Conservation (phyloP, 2,329 filamentous ascomycete species). For the Paecilomyces niveus region DNA sequence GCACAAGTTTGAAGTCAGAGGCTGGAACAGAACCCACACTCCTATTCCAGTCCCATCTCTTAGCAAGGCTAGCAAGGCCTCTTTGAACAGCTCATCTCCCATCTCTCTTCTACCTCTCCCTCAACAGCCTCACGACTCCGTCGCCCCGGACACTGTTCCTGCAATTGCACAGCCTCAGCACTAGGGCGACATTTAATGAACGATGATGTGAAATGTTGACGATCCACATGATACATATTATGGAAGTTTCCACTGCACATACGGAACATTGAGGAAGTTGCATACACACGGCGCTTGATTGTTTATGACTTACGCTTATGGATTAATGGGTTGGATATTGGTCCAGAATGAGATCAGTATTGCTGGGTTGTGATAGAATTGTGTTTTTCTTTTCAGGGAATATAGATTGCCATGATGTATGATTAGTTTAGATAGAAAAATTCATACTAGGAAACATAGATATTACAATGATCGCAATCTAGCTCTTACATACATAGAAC, state of each 20-base stretch:
- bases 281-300: background rate
- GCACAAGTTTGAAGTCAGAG: background rate
- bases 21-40: background rate
- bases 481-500: too few species aligned
- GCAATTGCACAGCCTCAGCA: background rate
- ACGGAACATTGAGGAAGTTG: background rate
- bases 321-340: background rate
- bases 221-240: background rate
- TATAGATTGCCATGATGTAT: background rate
- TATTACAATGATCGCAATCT: background rate
- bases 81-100: background rate
- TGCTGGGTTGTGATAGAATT: background rate
- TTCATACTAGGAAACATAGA: background rate
- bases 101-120: background rate
- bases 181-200: background rate
- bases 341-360: background rate
- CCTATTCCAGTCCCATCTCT: background rate
- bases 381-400: background rate
- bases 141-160: background rate
- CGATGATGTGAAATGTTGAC: background rate
- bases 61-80: too few species aligned
- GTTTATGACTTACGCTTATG: background rate
- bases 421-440: background rate
- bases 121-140: background rate
- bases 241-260: background rate